Base-by-base conservation (phyloP, 257 asterid species). In the Scutellaria barbata region DNA sequence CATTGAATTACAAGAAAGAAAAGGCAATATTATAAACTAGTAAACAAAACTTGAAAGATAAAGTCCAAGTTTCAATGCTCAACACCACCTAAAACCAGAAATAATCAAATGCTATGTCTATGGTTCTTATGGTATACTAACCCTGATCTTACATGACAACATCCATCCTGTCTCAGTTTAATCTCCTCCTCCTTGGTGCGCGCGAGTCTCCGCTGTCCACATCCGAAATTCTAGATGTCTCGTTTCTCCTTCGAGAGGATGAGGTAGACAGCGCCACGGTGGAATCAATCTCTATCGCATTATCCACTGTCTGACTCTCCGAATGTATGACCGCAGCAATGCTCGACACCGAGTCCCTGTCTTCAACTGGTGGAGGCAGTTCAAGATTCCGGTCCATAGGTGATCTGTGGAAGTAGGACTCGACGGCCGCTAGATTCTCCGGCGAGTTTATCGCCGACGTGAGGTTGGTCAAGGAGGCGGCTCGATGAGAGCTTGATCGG, bases 251-350 rank as follows among this genome's bases (percentile, higher is more conserved):
- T 75, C 98, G 81, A 51, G 99, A 95, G 14, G 99, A 89, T 5
- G 91, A 87, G 7, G 97, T 91, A 5, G 97, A 89, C 2, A 85
- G 83, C 2, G 99, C 85, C 43, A 91, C 96, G 0, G 84, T 89
- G 17, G 99, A 95, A 74, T 92, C 96, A 16, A 88, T 92, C 69
- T 95, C 99, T 8, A 90, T 73, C 3, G 97, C 95, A 45, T 90
- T 95, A 54, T 95, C 99, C 61, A 92, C 74, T 1, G 99, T 95
- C 64, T 89, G 97, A 69, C 97, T 88, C 87, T 92, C 99, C 0
- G 99, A 95, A 59, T 92, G 99, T 79, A 95, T 92, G 35, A 88
- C 97, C 54, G 99, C 99, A 52, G 99, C 99, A 62, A 95, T 89
- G 78, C 99, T 95, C 3, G 99, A 95, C 8, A 92, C 80, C 0